These are phyloP conservation scores for Elaeis guineensis DNA, from an alignment of 176 grass and related monocot species.

Conservation along the genomic window DNA sequence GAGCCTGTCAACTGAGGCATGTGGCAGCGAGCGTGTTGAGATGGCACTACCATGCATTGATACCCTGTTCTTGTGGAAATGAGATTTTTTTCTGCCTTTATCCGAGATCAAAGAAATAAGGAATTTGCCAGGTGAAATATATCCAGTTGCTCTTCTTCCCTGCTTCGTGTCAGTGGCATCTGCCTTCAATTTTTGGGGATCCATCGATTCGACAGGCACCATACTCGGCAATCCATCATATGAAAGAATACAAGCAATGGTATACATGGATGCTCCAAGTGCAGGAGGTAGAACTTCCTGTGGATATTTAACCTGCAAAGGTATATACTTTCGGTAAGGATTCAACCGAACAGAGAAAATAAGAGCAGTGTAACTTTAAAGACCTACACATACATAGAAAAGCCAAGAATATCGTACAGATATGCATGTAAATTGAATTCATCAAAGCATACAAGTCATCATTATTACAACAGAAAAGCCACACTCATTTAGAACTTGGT, in stretches of 20 bases:
- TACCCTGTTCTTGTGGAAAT: constrained; percentile 5
- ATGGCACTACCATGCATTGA: constrained; percentile 9
- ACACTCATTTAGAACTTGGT: too few relatives aligned
- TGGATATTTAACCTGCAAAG: constrained; percentile 71
- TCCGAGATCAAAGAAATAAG: constrained; percentile 47
- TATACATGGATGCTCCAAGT: constrained; percentile 68
- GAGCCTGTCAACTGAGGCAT: constrained; percentile 18
- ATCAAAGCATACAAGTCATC: too few relatives aligned
- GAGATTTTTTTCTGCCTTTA: not conserved
- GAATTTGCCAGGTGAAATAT: constrained; percentile 45
- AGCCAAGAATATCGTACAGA: too few relatives aligned
- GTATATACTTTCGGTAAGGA: constrained; percentile 19
- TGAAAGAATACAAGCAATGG: constrained; percentile 69
- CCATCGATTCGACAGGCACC: constrained; percentile 13
- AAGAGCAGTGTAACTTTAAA: too few relatives aligned
- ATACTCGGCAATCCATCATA: constrained; percentile 60
- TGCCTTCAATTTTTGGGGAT: not conserved
- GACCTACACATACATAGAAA: too few relatives aligned
- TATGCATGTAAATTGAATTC: too few relatives aligned
- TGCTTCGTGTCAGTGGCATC: constrained; percentile 14
- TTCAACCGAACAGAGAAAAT: not conserved
- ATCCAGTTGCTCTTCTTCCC: constrained; percentile 30
- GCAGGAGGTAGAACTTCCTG: constrained; percentile 49
- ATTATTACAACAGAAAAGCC: too few relatives aligned
- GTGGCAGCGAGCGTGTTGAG: constrained; percentile 5